Conservation (phyloP, 1,139 yeast genomes). For the Yamadazyma pseudoaaseri region DNA sequence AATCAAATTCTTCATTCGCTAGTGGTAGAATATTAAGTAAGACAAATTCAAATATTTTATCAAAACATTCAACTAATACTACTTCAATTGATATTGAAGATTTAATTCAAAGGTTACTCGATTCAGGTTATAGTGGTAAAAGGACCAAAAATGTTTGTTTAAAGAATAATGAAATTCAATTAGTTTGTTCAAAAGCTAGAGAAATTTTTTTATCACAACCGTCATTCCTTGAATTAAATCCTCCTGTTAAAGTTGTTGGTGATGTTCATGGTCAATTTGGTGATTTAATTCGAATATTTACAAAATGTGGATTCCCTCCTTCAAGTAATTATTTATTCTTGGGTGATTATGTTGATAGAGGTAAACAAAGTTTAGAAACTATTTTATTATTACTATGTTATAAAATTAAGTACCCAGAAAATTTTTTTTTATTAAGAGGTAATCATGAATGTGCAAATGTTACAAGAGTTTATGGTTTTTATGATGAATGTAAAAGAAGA, state of each 20-base stretch:
- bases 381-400: slow-evolving; percentile 81
- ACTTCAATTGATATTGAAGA: slow-evolving; percentile 76
- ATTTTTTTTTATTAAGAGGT: slow-evolving; percentile 87
- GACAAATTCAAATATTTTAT: slow-evolving; percentile 13
- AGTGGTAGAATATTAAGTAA: slow-evolving; percentile 13
- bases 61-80: slow-evolving; percentile 11
- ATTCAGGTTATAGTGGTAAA: slow-evolving; percentile 94
- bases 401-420: slow-evolving; percentile 94
- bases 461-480: slow-evolving; percentile 93
- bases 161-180: slow-evolving; percentile 82
- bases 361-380: slow-evolving; percentile 91
- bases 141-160: slow-evolving; percentile 85
- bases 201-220: slow-evolving; percentile 91
- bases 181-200: slow-evolving; percentile 81
- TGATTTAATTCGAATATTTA: slow-evolving; percentile 85
- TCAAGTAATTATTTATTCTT: slow-evolving; percentile 84
- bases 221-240: slow-evolving; percentile 78
- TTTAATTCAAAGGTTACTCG: slow-evolving; percentile 81
- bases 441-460: slow-evolving; percentile 98
- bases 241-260: slow-evolving; percentile 97
- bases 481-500: slow-evolving; percentile 94
- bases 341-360: slow-evolving; percentile 97
- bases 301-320: slow-evolving; percentile 98
- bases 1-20: slow-evolving; percentile 17
- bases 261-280: slow-evolving; percentile 97